Evolutionary conservation across 257 asterid genomes (phyloP), one percentile per base, ranked within the genome.

Genomic region (Verbascum thapsus): DNA sequence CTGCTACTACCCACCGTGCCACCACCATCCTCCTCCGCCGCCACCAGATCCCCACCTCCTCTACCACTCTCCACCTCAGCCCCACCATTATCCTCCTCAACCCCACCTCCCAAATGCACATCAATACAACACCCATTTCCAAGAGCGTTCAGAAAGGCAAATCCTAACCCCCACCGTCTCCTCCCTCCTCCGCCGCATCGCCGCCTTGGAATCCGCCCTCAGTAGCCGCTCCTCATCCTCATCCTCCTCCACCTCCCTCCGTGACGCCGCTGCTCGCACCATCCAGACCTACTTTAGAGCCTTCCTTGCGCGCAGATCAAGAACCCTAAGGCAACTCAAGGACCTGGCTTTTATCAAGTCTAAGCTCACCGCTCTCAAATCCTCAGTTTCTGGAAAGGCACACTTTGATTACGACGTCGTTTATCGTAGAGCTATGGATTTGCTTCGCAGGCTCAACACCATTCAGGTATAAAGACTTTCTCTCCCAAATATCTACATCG

Each of bases 281-380:
- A 83, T 86, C 52, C 95, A 86, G 45, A 64, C 82, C 49, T 82
- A 81, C 43, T 83, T 83, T 70, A 79, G 95, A 64, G 82, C 85
- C 26, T 86, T 81, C 70, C 81, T 86, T 13, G 61, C 78, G 50
- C 80, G 85, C 75, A 81, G 95, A 81, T 86, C 95, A 43, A 82
- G 81, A 56, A 81, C 87, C n/a, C 91, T 86, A 15, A 78, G 95
- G 47, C 87, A 79, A 13, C 95, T 86, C 16, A 83, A 81, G 63
- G 78, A 79, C 38, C 78, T 86, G 10, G 88, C 95, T 74, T 81
- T 77, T 45, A 76, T 81, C 61, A 86, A 81, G 66, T 69, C 84
- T 13, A 61, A 70, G 8, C 68, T 86, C 69, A 53, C 61, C 19
- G 26, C 41, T 56, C 79, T 86, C 57, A 86, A 83, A 76, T 75